Evolutionary conservation across 257 asterid genomes (phyloP).

Genomic region (Ehretia macrophylla): DNA sequence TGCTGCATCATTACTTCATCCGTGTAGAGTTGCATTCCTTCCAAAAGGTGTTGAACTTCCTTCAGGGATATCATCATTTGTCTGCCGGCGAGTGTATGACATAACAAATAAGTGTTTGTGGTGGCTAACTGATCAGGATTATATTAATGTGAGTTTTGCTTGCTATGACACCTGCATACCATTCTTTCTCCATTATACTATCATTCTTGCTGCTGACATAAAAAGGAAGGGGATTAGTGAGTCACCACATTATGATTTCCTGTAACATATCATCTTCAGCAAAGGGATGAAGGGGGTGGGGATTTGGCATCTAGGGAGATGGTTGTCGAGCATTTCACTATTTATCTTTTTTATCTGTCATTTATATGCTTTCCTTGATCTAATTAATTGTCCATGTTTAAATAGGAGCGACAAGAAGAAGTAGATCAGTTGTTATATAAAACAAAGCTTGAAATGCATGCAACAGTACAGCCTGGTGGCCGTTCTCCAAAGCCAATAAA

Average conservation of each 20-base stretch:
- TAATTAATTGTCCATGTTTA: constrained; percentile 6
- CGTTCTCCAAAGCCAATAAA: constrained; percentile 73
- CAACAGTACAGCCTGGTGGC: constrained; percentile 56
- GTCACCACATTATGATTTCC: no score
- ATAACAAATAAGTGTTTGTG: constrained; percentile 39
- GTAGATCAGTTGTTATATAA: constrained; percentile 57
- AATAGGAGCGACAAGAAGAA: constrained; percentile 81
- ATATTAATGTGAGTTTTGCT: constrained; percentile 60
- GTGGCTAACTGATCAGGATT: constrained; percentile 88
- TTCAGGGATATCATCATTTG: constrained; percentile 62
- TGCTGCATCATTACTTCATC: constrained; percentile 88
- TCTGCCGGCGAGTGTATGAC: constrained; percentile 84
- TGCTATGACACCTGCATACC: background rate
- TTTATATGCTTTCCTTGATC: constrained; percentile 7
- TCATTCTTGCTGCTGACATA: background rate
- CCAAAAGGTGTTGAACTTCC: constrained; percentile 84
- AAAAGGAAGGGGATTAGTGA: no score
- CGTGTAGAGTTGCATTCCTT: constrained; percentile 97
- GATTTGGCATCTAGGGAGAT: background rate
- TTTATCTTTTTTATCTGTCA: background rate
- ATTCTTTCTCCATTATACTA: background rate
- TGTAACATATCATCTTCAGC: background rate
- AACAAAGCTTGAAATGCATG: constrained; percentile 70
- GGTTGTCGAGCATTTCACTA: background rate
- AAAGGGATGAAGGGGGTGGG: background rate